Base-by-base conservation (phyloP, 441 rosid species). In the Syzygium syzygioides region DNA sequence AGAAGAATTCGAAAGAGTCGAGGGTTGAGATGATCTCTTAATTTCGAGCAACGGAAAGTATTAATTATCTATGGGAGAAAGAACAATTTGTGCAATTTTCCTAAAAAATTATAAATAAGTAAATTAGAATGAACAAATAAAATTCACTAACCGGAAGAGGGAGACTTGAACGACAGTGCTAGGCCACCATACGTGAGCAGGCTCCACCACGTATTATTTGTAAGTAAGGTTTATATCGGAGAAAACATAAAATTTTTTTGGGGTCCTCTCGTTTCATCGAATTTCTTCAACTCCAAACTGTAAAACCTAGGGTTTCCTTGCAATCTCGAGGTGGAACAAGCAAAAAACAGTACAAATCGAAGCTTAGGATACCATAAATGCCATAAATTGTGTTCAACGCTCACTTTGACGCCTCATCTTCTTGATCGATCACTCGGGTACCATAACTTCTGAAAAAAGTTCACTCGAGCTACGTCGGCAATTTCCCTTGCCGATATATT, bases 351-450 rank as follows among this genome's bases (percentile, higher is more conserved):
- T 25, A 57, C 17, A 76, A 76, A 12, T 9, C 3, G 48, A 37
- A 76, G 0, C 23, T 23, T 12, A 76, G 48, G 3, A 71, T 12
- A 32, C 11, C 3, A 10, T 4, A 68, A 1, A 5, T 68, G 12
- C 2, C 14, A 34, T 7, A 66, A 17, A 0, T 3, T 30, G 2
- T 7, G 4, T 64, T 15, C 2, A 0, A 0, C 3, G 3, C 4
- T 32, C 0, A 1, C 68, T 66, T 66, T 32, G 7, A 3, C 9
- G 3, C 5, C 13, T 17, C 6, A n/a, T 32, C 12, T 4, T 64
- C 18, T 9, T 7, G 5, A 18, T 9, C 2, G 1, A 66, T 17
- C 79, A 32, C 3, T 32, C 0, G 0, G 0, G 0, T 9, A 18
- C 2, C 0, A 0, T 66, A 9, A 66, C 45, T 66, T 0, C 2